Evolutionary conservation across 2,329 filamentous ascomycete species (phyloP).

Genomic region (Penicillium sp.): DNA sequence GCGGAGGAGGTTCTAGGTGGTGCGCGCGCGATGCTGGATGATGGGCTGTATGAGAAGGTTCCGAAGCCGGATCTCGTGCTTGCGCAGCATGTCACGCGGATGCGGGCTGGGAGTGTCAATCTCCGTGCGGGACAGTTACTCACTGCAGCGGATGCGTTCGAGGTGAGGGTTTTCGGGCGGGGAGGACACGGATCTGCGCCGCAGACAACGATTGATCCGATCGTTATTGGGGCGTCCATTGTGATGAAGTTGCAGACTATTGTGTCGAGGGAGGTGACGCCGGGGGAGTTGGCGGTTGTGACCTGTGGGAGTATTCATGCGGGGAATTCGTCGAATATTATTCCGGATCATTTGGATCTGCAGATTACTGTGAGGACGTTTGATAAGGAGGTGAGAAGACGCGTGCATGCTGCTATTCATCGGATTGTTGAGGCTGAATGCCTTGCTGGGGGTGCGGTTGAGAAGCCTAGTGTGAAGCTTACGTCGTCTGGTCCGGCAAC

Average conservation of each 20-base stretch:
- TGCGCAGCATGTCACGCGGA: slow-evolving; percentile 54
- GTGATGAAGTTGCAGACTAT: slow-evolving; percentile 44
- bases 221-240: slow-evolving; percentile 45
- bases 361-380: slow-evolving; percentile 45
- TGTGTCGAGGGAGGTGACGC: slow-evolving; percentile 40
- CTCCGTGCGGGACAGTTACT: slow-evolving; percentile 34
- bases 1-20: slow-evolving; percentile 61
- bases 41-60: slow-evolving; percentile 55
- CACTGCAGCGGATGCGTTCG: slow-evolving; percentile 38
- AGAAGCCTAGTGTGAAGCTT: slow-evolving; percentile 45
- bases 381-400: slow-evolving; percentile 30
- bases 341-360: slow-evolving; percentile 44
- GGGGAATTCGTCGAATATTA: slow-evolving; percentile 48
- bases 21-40: slow-evolving; percentile 59
- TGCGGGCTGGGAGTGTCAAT: slow-evolving; percentile 38
- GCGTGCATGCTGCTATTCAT: slow-evolving; percentile 38
- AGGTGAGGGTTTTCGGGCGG: slow-evolving; percentile 41
- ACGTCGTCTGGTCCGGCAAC: slow-evolving; percentile 50
- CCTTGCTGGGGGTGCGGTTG: slow-evolving; percentile 46
- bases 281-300: slow-evolving; percentile 45
- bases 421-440: slow-evolving; percentile 56
- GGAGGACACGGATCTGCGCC: slow-evolving; percentile 48
- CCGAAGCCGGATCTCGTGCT: slow-evolving; percentile 58
- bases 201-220: slow-evolving; percentile 48
- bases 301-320: slow-evolving; percentile 47